Conservation (phyloP, 2,329 filamentous ascomycete species). For the Pseudogymnoascus sp. region DNA sequence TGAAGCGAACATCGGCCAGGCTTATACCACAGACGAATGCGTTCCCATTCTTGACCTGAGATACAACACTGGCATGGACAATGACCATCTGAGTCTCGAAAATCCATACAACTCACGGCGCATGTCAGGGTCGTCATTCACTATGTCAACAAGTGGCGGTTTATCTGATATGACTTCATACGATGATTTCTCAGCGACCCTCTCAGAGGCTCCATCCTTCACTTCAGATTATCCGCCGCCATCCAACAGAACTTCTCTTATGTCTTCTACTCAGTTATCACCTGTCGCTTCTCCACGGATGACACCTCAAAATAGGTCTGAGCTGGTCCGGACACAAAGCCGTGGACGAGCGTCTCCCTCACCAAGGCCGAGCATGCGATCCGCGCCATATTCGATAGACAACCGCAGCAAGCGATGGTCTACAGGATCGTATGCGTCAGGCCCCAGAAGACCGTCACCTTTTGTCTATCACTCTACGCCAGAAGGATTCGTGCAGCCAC, state of each 20-base stretch:
- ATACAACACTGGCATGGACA: slow-evolving; percentile 43
- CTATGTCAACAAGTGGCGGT: slow-evolving; percentile 57
- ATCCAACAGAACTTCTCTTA: slow-evolving; percentile 61
- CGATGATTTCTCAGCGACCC: slow-evolving; percentile 58
- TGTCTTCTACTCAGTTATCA: slow-evolving; percentile 62
- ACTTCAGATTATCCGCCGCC: slow-evolving; percentile 50
- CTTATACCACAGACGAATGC: slow-evolving; percentile 53
- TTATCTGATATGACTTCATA: slow-evolving; percentile 62
- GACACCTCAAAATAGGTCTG: slow-evolving; percentile 51
- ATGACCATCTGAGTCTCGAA: slow-evolving; percentile 43
- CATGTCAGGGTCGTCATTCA: slow-evolving; percentile 66
- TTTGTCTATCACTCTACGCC: slow-evolving; percentile 55
- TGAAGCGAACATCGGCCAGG: slow-evolving; percentile 53
- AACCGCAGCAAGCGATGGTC: slow-evolving; percentile 68
- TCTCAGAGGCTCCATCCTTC: slow-evolving; percentile 61
- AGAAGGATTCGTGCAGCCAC: slow-evolving; percentile 47
- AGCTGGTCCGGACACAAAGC: slow-evolving; percentile 55
- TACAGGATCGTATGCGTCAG: slow-evolving; percentile 60
- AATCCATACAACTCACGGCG: slow-evolving; percentile 48
- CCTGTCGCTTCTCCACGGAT: slow-evolving; percentile 64
- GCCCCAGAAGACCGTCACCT: slow-evolving; percentile 48
- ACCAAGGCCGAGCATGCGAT: slow-evolving; percentile 57
- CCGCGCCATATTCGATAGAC: slow-evolving; percentile 64
- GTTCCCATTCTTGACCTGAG: slow-evolving; percentile 54
- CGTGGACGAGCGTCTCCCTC: slow-evolving; percentile 64